Conservation (phyloP, 192 early-diverging fungal species). For the Jimgerdemannia lactiflua region DNA sequence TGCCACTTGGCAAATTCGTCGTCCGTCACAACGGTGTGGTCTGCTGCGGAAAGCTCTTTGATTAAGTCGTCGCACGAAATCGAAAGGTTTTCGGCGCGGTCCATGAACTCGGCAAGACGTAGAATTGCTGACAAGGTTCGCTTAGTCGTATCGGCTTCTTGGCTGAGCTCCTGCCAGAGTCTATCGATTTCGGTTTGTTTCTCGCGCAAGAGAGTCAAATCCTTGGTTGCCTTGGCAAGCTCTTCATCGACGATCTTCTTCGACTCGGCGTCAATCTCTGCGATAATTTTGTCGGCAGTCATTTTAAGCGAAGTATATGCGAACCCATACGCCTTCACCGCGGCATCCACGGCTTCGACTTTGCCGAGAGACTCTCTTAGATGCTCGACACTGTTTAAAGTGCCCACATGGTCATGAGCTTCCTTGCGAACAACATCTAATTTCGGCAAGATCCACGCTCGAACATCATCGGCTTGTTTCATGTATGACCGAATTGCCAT, state of each 20-base stretch:
- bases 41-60: background rate
- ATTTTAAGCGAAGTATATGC: slow-evolving; percentile 14
- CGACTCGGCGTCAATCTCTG: slow-evolving; percentile 4
- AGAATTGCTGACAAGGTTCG: slow-evolving; percentile 5
- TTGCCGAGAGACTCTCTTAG: slow-evolving; percentile 4
- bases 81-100: background rate
- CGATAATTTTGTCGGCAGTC: slow-evolving; percentile 9
- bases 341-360: slow-evolving; percentile 13
- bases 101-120: slow-evolving; percentile 3
- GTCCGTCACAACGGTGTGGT: slow-evolving; percentile 3
- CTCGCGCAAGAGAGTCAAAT: background rate
- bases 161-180: slow-evolving; percentile 7
- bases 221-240: background rate
- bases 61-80: background rate
- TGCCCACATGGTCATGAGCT: background rate
- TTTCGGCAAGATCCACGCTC: slow-evolving; percentile 19
- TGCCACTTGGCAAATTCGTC: slow-evolving; percentile 5
- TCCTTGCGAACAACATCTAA: background rate
- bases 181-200: slow-evolving; percentile 17
- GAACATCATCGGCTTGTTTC: slow-evolving; percentile 14
- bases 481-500: slow-evolving; percentile 18
- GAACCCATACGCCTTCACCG: slow-evolving; percentile 14
- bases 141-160: background rate
- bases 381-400: background rate
- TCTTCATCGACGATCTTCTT: slow-evolving; percentile 10